phyloP scores from a whole-genome alignment of 495 filamentous ascomycete genomes.

The Aspergillus homomorphus region DNA sequence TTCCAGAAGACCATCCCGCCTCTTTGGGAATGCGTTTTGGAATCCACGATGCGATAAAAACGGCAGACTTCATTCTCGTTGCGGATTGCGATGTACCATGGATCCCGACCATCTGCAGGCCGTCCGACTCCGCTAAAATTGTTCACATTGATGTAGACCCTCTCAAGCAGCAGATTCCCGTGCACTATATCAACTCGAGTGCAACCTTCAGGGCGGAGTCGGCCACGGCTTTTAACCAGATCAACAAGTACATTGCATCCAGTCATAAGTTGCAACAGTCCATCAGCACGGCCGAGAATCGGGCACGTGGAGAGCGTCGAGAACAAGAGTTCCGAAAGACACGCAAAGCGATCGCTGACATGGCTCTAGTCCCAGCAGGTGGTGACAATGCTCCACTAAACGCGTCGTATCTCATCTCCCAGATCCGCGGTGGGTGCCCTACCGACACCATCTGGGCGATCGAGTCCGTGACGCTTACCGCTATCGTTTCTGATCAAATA shows the following conservation, averaged over 20 bases:
- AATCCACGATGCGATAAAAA: slow-evolving; percentile 66
- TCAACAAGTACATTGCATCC: slow-evolving; percentile 56
- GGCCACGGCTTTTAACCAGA: slow-evolving; percentile 66
- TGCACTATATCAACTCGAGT: slow-evolving; percentile 72
- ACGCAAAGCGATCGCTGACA: slow-evolving; percentile 54
- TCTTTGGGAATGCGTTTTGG: slow-evolving; percentile 78
- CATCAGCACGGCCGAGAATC: slow-evolving; percentile 43
- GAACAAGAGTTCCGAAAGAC: slow-evolving; percentile 57
- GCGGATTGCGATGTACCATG: slow-evolving; percentile 82
- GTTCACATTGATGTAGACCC: slow-evolving; percentile 87
- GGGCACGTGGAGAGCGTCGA: slow-evolving; percentile 53
- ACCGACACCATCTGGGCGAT: slow-evolving; percentile 78
- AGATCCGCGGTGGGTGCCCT: slow-evolving; percentile 64
- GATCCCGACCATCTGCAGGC: slow-evolving; percentile 62
- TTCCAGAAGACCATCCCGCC: slow-evolving; percentile 73
- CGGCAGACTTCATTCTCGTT: slow-evolving; percentile 81
- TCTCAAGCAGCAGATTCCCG: slow-evolving; percentile 82
- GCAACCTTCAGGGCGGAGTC: slow-evolving; percentile 75
- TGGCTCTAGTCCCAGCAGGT: slow-evolving; percentile 50
- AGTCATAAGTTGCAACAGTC: slow-evolving; percentile 44
- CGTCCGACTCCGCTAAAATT: slow-evolving; percentile 56
- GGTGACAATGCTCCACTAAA: slow-evolving; percentile 63
- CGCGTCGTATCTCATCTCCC: slow-evolving; percentile 63
- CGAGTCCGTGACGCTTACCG: slow-evolving; percentile 84
- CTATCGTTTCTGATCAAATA: slow-evolving; percentile 77